A percentile compares a stretch with the other conserved stretches of the same genome.
Conservation (phyloP, 2,329 filamentous ascomycete species). For the Hawksworthiomyces lignivorus region DNA sequence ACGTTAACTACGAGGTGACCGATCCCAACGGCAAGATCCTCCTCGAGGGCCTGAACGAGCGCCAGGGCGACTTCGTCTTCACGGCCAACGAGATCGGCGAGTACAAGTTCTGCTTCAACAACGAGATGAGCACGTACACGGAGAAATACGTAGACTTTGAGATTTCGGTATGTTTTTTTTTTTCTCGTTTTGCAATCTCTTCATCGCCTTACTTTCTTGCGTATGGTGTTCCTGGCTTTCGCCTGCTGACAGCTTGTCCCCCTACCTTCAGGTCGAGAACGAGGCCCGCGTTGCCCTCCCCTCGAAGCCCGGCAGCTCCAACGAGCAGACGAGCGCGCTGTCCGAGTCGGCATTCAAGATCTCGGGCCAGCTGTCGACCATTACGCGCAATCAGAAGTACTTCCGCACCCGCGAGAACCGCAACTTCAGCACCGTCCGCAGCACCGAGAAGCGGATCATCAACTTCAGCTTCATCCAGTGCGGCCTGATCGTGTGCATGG, state of each 20-base stretch:
- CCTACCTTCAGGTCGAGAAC: conserved; percentile 93
- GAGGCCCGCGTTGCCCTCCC: conserved; percentile 76
- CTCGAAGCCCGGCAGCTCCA: conserved; percentile 77
- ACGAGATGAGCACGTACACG: conserved; percentile 94
- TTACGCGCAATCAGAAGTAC: conserved; percentile 97
- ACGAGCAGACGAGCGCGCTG: conserved; percentile 80
- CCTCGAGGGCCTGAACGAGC: conserved; percentile 78
- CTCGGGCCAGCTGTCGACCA: conserved; percentile 84
- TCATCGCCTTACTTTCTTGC: conserved; percentile 3
- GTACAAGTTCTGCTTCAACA: conserved; percentile 97
- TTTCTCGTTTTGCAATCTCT: not conserved
- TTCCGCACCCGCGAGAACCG: conserved; percentile 98
- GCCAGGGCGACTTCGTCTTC: conserved; percentile 97
- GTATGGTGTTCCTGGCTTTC: too few species aligned
- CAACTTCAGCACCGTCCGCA: conserved; percentile 96
- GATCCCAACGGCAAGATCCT: conserved; percentile 76
- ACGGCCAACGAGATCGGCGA: conserved; percentile 82
- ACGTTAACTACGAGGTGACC: conserved; percentile 85
- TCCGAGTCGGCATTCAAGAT: conserved; percentile 96
- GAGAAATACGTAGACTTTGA: conserved; percentile 99
- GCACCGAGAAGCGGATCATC: conserved; percentile 91
- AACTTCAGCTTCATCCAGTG: conserved; percentile 96
- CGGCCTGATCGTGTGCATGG: conserved; percentile 88
- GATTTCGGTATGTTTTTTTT: conserved; percentile 62
- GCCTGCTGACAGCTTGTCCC: conserved; percentile 6